Evolutionary conservation across 495 filamentous ascomycete genomes (phyloP).

Genomic region (Achaetomiella virescens): DNA sequence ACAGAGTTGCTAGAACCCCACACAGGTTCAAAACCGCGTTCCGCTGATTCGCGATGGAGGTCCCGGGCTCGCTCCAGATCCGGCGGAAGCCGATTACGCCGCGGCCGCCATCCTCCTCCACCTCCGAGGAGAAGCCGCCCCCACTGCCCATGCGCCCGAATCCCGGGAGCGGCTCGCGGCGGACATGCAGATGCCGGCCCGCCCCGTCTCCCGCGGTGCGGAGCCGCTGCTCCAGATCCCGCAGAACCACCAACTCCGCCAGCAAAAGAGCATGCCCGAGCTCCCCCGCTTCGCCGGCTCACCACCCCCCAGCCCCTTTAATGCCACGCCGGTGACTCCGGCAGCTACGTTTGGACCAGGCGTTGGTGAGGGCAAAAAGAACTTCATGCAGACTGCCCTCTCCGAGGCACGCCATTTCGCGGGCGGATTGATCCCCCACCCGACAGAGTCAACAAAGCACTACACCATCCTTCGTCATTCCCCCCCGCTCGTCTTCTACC

Average conservation of each 20-base stretch:
- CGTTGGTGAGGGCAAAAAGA: constrained; percentile 2
- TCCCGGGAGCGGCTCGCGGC: neutral
- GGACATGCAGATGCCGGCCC: neutral
- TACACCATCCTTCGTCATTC: constrained; percentile 63
- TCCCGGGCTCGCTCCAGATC: neutral
- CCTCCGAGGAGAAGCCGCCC: constrained; percentile 1
- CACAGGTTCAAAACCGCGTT: no score
- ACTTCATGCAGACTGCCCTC: constrained; percentile 42
- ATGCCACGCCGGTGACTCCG: neutral
- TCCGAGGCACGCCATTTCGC: constrained; percentile 57
- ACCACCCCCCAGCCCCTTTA: neutral
- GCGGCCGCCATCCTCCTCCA: neutral
- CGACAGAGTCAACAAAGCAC: constrained; percentile 59
- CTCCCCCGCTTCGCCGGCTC: constrained; percentile 1
- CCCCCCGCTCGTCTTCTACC: constrained; percentile 55
- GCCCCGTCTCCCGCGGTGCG: constrained; percentile 3
- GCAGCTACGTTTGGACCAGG: constrained; percentile 16
- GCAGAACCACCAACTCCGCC: neutral
- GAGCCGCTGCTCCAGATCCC: constrained; percentile 1
- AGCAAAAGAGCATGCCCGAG: constrained; percentile 9
- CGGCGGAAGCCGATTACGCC: constrained; percentile 2
- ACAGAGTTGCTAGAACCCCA: no score
- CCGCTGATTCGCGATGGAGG: neutral
- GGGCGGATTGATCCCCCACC: constrained; percentile 55
- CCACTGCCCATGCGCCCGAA: neutral